phyloP scores from a whole-genome alignment of 140 eudicot species.

The Oenanthe javanica region DNA sequence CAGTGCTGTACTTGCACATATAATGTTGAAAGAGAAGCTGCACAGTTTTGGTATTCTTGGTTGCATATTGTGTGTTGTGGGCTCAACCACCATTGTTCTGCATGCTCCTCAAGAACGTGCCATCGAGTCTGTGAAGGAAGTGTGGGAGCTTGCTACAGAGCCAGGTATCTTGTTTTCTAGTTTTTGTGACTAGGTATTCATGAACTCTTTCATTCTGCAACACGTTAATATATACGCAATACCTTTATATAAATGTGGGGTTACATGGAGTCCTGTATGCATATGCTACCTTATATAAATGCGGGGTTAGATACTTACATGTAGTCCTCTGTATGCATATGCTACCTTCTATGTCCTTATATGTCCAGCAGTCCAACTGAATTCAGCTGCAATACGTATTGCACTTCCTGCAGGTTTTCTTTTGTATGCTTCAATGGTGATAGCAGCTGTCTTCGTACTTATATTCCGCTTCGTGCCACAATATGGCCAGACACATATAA shows the following conservation, averaged over 20 bases:
- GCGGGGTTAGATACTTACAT: neutral
- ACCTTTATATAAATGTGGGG: neutral
- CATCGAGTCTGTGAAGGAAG: conserved; percentile 89
- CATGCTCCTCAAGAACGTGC: conserved; percentile 97
- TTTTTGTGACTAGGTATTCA: neutral
- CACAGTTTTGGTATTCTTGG: conserved; percentile 95
- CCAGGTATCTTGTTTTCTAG: conserved; percentile 49
- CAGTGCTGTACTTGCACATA: conserved; percentile 97
- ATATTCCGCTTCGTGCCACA: conserved; percentile 64
- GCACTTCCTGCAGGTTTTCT: conserved; percentile 59
- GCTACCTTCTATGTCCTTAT: neutral
- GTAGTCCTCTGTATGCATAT: neutral
- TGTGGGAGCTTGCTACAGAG: conserved; percentile 98
- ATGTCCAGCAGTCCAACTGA: neutral
- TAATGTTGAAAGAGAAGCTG: conserved; percentile 77
- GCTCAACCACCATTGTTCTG: conserved; percentile 86
- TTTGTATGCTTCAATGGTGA: conserved; percentile 61
- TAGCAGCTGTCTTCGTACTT: conserved; percentile 54
- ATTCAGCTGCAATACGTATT: conserved; percentile 10
- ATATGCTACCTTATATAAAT: neutral
- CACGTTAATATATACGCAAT: neutral
- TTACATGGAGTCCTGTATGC: neutral
- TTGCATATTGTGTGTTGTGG: conserved; percentile 94
- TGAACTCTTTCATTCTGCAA: neutral
- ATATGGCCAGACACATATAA: conserved; percentile 93